Percentiles rank a stretch among this genome's conserved stretches.
phyloP scores from a whole-genome alignment of 176 grass and related monocot species.

The Cenchrus americanus region DNA sequence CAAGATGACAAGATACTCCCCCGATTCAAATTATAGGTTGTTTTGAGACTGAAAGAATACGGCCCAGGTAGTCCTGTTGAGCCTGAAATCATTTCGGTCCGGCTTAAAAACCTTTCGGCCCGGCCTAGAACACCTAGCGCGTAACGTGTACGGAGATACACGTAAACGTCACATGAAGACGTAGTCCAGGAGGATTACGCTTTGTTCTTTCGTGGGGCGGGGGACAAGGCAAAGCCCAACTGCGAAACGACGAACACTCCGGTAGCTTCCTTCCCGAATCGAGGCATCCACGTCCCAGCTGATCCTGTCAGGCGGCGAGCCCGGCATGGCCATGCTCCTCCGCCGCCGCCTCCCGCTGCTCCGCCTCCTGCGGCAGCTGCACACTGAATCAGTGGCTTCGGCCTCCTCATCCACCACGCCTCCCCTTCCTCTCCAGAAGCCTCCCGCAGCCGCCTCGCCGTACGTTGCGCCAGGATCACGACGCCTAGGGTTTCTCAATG shows the following conservation, averaged over 20 bases:
- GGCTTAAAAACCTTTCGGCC: no score
- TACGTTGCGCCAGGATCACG: constrained; percentile 10
- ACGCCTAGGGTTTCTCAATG: constrained; percentile 7
- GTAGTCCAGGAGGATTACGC: rapidly evolving
- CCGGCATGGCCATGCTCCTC: constrained; percentile 47
- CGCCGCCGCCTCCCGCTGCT: constrained; percentile 45
- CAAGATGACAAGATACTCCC: no score
- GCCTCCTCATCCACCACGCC: constrained; percentile 9
- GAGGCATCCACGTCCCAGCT: background rate
- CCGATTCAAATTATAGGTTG: no score
- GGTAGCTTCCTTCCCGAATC: background rate
- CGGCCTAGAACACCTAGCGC: background rate
- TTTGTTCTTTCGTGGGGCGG: constrained; percentile 52
- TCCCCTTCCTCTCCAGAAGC: constrained; percentile 32
- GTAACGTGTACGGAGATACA: rapidly evolving
- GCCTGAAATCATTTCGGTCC: no score
- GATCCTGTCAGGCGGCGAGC: constrained; percentile 9
- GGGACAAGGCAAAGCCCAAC: constrained; percentile 22
- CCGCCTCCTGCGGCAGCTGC: constrained; percentile 38
- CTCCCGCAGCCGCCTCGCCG: constrained; percentile 38
- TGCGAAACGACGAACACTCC: constrained; percentile 22
- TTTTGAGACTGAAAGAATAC: background rate
- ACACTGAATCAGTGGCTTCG: constrained; percentile 11
- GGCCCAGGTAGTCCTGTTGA: background rate
- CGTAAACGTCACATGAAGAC: constrained; percentile 1